Base-by-base conservation (phyloP, 1,284 basidiomycete genomes). In the Ceratobasidium sp. region DNA sequence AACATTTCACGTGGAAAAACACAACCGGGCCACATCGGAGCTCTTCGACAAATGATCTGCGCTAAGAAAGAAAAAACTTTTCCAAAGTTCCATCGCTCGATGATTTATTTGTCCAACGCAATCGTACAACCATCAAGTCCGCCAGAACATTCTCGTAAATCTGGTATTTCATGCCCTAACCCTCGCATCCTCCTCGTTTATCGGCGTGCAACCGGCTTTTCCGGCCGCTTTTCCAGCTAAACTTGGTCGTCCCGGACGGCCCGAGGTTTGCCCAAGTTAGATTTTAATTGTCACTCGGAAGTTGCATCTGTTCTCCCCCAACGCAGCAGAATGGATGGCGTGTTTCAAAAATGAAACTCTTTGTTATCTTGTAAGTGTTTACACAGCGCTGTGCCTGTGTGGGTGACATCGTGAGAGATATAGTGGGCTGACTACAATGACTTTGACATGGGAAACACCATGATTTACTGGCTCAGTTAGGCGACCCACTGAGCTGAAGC, bases 91-190 rank as follows among this genome's bases (percentile, higher is more conserved):
- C 63, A 66, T 54, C 30, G 23, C 14, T 5, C 54, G 54, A 57
- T 57, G 54, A 57, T 32, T 57, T 26, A 30, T 57, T 57, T 32
- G 54, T 32, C 14, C 54, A 57, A 57, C 54, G 8, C 54, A 57
- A 57, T 57, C 54, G 54, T 30, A 30, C 28, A 32, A 28, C 54
- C 54, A 50, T 66, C 47, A 66, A 41, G 63, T 66, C 63, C 63
- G 63, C 63, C 63, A 46, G 38, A 32, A 6, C 46, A 47, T n/a
- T 23, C 1, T 54, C n/a, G 63, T 6, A 49, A 41, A 49, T 35
- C 43, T 44, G 11, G 30, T 21, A 43, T 18, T 61, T 41, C 38
- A 21, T 54, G 46, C 63, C 63, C 63, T 66, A 66, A 66, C 63
- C 63, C 63, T 52, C 63, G 63, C 63, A 66, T 66, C 63, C 28